Evolutionary conservation across 129 eudicot genomes (phyloP), one percentile per base, ranked within the genome.

Genomic region (Kitagawia praeruptora): DNA sequence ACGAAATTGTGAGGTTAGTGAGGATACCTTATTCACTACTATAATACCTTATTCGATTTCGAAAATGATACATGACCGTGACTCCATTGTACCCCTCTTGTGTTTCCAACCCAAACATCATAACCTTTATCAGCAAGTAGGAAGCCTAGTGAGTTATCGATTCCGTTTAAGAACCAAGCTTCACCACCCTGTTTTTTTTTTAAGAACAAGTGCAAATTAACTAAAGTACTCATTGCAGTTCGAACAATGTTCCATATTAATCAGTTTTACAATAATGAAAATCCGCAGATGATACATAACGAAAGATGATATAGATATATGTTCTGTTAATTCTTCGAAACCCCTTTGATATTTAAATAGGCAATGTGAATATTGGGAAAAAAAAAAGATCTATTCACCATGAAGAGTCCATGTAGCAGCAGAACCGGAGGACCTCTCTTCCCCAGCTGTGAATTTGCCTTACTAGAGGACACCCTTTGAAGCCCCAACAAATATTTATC

Each of bases 401-500:
- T 19, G 8, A 70, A 38, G 75, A 70, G 96, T 82, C 97, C 98
- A 84, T 95, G 98, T 72, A 88, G 78, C 54, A 95, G 98, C 80
- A 95, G 48, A 70, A 70, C 75, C 0, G 75, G 75, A 38, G 75
- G 46, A 38, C 73, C 73, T 34, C 23, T 67, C 19, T 5, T 28
- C 1, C 41, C 73, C 41, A 34, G 37, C 37, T 27, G 10, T 67
- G 23, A 67, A 34, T 67, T 67, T 31, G 40, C 41, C 19, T 27
- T 34, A 67, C 5, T 31, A 67, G 41, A 67, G 9, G 73, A 67
- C 18, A 67, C 73, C 23, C 73, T 28, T 34, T 67, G 73, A 67
- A 67, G 73, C 6, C 73, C 73, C 73, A 67, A 14, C 73, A 67
- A 67, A 34, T 0, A 67, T 27, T 34, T 15, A 31, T 67, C 73